These are phyloP conservation scores for Mediolabrus comicus DNA, from an alignment of 108 stramenopile species.

Conservation along the genomic window DNA sequence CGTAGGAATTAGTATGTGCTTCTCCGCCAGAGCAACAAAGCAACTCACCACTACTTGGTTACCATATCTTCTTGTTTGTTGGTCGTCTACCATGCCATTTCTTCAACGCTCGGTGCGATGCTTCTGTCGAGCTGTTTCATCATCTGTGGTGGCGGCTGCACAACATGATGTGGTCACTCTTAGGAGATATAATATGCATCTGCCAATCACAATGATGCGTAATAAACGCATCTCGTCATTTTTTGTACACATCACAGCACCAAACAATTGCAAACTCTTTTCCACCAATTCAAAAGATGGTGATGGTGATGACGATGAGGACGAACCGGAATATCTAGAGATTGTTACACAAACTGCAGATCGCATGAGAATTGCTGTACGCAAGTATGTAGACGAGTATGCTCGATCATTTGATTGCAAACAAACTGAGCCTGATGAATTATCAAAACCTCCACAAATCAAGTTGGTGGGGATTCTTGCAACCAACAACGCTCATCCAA, in stretches of 20 bases:
- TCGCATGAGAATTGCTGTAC: slow-evolving; percentile 42
- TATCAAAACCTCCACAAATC: slow-evolving; percentile 21
- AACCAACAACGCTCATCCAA: slow-evolving; percentile 12
- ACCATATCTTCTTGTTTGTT: too few species aligned
- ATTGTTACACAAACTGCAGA: slow-evolving; percentile 53
- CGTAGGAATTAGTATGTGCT: too few species aligned
- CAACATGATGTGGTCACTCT: not conserved
- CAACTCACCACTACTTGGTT: too few species aligned
- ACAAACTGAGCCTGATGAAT: not conserved
- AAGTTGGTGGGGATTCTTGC: slow-evolving; percentile 67
- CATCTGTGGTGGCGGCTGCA: not conserved
- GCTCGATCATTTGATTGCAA: not conserved
- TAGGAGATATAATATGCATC: not conserved
- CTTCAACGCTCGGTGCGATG: not conserved
- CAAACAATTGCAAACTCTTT: not conserved
- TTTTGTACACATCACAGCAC: not conserved
- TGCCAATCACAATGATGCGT: not conserved
- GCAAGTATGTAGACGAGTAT: slow-evolving; percentile 41
- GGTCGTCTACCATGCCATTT: too few species aligned
- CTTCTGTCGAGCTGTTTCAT: not conserved
- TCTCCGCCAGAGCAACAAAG: too few species aligned
- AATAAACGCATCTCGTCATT: not conserved
- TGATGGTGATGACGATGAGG: not conserved
- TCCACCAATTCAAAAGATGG: not conserved
- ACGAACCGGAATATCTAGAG: slow-evolving; percentile 27